Percentiles rank a stretch among this genome's conserved stretches.
Evolutionary conservation across 768 basidiomycete species (phyloP).

Genomic region (Dioszegia aurantiaca): DNA sequence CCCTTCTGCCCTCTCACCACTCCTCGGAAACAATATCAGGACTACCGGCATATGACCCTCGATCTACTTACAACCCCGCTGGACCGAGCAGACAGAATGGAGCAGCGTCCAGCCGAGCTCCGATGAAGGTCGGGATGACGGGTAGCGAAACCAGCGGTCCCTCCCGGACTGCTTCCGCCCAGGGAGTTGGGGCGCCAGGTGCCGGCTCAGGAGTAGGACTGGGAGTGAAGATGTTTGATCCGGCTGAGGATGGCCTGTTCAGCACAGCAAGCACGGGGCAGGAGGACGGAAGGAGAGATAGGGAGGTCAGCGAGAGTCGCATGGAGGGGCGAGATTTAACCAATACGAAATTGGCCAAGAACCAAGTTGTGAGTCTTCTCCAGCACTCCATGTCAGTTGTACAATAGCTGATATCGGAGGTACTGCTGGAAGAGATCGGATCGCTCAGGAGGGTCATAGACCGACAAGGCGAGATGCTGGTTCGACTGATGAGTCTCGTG

Average conservation of each 20-base stretch:
- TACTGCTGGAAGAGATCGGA: slow-evolving; percentile 44
- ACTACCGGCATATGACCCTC: background rate
- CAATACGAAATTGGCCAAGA: slow-evolving; percentile 47
- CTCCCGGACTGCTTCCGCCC: background rate
- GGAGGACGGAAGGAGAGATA: slow-evolving; percentile 33
- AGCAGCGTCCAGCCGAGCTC: no score
- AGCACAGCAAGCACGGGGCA: background rate
- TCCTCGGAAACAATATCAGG: background rate
- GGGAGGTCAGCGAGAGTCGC: slow-evolving; percentile 9
- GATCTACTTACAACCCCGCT: background rate
- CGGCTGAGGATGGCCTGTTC: slow-evolving; percentile 2
- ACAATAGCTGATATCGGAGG: slow-evolving; percentile 19
- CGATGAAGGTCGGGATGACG: no score
- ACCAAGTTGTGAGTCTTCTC: slow-evolving; percentile 41
- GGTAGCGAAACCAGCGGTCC: background rate
- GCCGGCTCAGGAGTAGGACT: background rate
- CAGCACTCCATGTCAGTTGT: background rate
- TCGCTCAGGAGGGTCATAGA: slow-evolving; percentile 47
- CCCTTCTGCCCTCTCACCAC: slow-evolving; percentile 3
- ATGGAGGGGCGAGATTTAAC: slow-evolving; percentile 37
- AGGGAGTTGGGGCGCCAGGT: background rate
- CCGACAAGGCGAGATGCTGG: slow-evolving; percentile 46
- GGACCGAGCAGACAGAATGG: slow-evolving; percentile 6
- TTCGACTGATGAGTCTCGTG: slow-evolving; percentile 29
- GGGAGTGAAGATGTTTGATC: slow-evolving; percentile 8